These are phyloP conservation scores for Fallopia convolvulus DNA, from an alignment of 148 eudicot species.

Conservation along the genomic window DNA sequence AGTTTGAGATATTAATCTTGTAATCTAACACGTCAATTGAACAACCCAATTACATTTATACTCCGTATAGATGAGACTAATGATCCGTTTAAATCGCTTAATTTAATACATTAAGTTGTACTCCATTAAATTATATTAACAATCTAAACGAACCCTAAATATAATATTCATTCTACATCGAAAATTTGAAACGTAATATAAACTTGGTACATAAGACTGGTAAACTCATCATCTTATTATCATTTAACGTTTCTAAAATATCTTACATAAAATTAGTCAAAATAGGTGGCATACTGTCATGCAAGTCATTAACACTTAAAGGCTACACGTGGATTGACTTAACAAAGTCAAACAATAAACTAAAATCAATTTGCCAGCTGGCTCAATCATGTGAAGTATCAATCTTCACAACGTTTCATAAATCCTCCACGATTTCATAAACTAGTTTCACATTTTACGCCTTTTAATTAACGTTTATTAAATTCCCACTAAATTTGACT, in stretches of 20 bases:
- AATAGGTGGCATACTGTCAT: neutral
- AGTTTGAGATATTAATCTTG: no score
- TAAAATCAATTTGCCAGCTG: neutral
- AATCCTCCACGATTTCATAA: neutral
- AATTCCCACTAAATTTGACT: conserved; percentile 1
- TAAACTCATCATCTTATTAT: no score
- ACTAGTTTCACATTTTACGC: neutral
- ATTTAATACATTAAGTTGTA: no score
- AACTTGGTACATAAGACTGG: no score
- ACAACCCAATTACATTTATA: no score
- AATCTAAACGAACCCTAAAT: no score
- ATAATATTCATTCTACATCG: no score
- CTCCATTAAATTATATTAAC: no score
- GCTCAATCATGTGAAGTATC: neutral
- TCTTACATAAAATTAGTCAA: neutral
- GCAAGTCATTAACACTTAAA: neutral
- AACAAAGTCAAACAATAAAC: neutral
- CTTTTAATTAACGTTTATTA: neutral
- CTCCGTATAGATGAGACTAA: no score
- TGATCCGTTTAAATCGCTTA: no score
- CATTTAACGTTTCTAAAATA: neutral
- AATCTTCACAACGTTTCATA: neutral
- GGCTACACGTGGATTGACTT: neutral
- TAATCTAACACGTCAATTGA: no score
- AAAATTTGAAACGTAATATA: no score